These are phyloP conservation scores for Hippophae tibetana DNA, from an alignment of 306 rosid genomes.

Conservation along the genomic window DNA sequence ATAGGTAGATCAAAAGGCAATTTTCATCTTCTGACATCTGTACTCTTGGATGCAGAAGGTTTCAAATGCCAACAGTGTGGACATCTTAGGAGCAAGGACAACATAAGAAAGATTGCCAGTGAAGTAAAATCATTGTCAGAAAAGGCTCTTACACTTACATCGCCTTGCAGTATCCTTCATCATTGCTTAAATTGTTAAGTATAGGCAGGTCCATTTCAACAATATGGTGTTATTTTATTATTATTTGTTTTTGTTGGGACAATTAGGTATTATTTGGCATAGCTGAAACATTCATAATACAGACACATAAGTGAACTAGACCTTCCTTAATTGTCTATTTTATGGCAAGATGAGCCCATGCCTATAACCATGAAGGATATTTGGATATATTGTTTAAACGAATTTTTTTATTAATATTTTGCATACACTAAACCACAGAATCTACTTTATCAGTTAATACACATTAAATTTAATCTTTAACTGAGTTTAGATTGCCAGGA, in stretches of 20 bases:
- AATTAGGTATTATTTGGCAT: too few species aligned
- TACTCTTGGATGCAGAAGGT: constrained; percentile 50
- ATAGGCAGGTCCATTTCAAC: background rate
- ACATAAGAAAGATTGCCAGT: constrained; percentile 42
- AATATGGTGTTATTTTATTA: background rate
- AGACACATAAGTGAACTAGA: too few species aligned
- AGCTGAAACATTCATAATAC: too few species aligned
- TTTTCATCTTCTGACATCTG: constrained; percentile 2
- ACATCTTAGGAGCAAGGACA: constrained; percentile 57
- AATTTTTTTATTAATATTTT: background rate
- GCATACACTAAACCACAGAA: constrained; percentile 7
- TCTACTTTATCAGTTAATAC: constrained; percentile 8
- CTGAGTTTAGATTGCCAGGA: constrained; percentile 46
- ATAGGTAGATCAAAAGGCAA: constrained; percentile 1
- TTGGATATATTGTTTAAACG: too few species aligned
- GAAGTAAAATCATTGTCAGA: constrained; percentile 52
- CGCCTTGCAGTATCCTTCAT: constrained; percentile 58
- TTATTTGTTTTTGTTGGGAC: too few species aligned
- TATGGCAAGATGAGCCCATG: too few species aligned
- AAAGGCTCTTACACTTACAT: constrained; percentile 29
- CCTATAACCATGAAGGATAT: too few species aligned
- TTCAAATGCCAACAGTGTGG: constrained; percentile 77
- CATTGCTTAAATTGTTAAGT: constrained; percentile 14
- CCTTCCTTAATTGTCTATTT: too few species aligned
- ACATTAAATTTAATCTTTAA: constrained; percentile 41